These are phyloP conservation scores for Yarrowia sp. DNA, from an alignment of 805 yeast genomes.

Conservation along the genomic window DNA sequence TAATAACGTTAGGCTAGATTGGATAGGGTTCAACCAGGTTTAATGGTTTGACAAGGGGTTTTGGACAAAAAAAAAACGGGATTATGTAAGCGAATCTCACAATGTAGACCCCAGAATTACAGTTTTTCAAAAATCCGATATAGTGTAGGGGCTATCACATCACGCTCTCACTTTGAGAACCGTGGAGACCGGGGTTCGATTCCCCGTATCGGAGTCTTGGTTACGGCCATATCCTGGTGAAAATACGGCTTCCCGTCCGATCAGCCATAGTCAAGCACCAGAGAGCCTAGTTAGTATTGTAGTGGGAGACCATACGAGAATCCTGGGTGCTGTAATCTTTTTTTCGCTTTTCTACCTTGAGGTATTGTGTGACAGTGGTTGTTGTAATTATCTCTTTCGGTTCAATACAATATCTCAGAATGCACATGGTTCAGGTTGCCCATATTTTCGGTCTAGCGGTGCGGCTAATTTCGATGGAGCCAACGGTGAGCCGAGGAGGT, in stretches of 20 bases:
- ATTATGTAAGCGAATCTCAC: too few relatives aligned
- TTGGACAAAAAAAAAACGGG: neutral
- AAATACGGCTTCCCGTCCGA: slow-evolving; percentile 19
- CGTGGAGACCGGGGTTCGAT: slow-evolving; percentile 26
- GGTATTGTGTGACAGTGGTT: too few relatives aligned
- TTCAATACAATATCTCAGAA: too few relatives aligned
- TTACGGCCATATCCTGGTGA: slow-evolving; percentile 21
- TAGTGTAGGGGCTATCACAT: slow-evolving; percentile 26
- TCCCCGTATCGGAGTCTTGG: slow-evolving; percentile 23
- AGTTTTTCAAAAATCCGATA: slow-evolving; percentile 16
- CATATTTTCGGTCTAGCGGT: neutral
- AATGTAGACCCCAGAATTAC: too few relatives aligned
- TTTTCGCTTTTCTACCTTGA: too few relatives aligned
- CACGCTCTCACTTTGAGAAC: slow-evolving; percentile 23
- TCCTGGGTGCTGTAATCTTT: slow-evolving; percentile 17
- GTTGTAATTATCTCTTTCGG: too few relatives aligned
- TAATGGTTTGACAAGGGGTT: too few relatives aligned
- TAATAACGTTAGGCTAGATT: too few relatives aligned
- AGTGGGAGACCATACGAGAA: slow-evolving; percentile 21
- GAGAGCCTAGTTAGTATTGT: slow-evolving; percentile 20
- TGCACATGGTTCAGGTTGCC: too few relatives aligned
- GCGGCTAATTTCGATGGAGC: neutral
- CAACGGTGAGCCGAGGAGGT: neutral
- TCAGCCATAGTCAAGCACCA: slow-evolving; percentile 21
- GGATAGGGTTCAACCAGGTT: too few relatives aligned